Evolutionary conservation across 768 basidiomycete species (phyloP).

Genomic region (Suillus alpinus): DNA sequence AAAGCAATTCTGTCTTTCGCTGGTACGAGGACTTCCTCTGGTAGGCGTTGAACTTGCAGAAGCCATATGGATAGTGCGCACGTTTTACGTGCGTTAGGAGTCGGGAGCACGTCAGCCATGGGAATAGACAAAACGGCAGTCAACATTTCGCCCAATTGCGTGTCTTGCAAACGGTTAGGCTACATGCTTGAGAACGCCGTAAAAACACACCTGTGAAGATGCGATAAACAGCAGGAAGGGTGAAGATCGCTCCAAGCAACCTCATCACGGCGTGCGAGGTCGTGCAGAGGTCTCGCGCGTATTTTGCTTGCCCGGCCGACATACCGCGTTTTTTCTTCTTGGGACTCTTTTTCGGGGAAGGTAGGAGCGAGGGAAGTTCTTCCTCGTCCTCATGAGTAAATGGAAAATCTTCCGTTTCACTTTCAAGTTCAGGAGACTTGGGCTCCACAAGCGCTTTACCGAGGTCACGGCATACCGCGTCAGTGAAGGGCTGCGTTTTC

Average conservation of each 20-base stretch:
- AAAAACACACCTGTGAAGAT: conserved; percentile 58
- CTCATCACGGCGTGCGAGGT: conserved; percentile 69
- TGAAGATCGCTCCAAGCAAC: conserved; percentile 58
- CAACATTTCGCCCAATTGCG: conserved; percentile 57
- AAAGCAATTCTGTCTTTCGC: conserved; percentile 67
- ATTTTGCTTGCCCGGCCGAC: conserved; percentile 74
- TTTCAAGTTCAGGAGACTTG: conserved; percentile 19
- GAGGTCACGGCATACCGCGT: conserved; percentile 67
- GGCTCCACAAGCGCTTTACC: conserved; percentile 65
- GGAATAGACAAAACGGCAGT: conserved; percentile 70
- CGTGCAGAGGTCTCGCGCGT: conserved; percentile 76
- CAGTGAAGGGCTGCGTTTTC: conserved; percentile 47
- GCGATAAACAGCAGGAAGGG: conserved; percentile 53
- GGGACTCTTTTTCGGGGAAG: conserved; percentile 71
- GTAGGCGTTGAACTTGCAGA: conserved; percentile 68
- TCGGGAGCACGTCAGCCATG: conserved; percentile 64
- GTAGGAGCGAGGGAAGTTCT: conserved; percentile 38
- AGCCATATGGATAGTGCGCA: conserved; percentile 76
- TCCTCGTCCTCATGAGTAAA: conserved; percentile 22
- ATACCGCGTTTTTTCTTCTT: conserved; percentile 64
- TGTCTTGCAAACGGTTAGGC: conserved; percentile 38
- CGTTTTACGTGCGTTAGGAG: conserved; percentile 84
- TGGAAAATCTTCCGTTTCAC: conserved; percentile 14
- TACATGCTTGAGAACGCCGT: conserved; percentile 1
- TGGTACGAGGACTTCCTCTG: conserved; percentile 55